phyloP scores from a whole-genome alignment of 768 basidiomycete species.

The Mrakia blollopis region DNA sequence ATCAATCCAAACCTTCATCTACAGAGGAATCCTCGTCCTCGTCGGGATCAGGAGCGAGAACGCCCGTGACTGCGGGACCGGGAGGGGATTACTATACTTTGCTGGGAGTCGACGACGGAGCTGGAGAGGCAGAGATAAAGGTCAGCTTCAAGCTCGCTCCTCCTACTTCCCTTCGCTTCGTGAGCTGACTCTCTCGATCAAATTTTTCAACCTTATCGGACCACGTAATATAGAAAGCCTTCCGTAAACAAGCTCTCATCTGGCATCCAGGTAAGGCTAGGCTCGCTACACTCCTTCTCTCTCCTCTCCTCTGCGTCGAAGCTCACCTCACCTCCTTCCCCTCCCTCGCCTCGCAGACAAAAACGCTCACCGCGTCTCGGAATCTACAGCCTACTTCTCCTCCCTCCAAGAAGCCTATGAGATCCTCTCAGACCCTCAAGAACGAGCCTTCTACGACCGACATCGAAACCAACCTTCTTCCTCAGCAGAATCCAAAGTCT shows the following conservation, averaged over 20 bases:
- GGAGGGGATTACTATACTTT: slow-evolving; percentile 28
- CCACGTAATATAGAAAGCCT: slow-evolving; percentile 72
- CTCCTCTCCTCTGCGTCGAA: slow-evolving; percentile 32
- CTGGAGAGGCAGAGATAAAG: slow-evolving; percentile 84
- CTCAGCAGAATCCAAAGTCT: slow-evolving; percentile 58
- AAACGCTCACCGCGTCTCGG: slow-evolving; percentile 75
- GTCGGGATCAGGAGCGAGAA: neutral
- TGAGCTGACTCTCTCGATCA: neutral
- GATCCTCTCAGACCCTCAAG: slow-evolving; percentile 55
- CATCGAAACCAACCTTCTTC: slow-evolving; percentile 51
- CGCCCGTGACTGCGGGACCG: neutral
- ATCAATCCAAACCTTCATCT: slow-evolving; percentile 22
- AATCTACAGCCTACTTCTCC: slow-evolving; percentile 80
- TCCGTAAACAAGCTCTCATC: slow-evolving; percentile 74
- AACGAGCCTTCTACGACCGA: slow-evolving; percentile 96
- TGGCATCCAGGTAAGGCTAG: slow-evolving; percentile 66
- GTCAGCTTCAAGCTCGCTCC: slow-evolving; percentile 39
- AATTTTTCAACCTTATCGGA: too few species aligned
- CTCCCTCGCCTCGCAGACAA: slow-evolving; percentile 49
- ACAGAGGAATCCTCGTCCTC: too few species aligned
- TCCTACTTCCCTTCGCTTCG: neutral
- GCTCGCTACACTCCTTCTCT: slow-evolving; percentile 1
- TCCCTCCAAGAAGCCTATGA: slow-evolving; percentile 92
- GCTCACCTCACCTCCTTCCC: neutral
- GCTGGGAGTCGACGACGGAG: slow-evolving; percentile 53